Percentiles rank a stretch among this genome's conserved stretches.
Evolutionary conservation across 179 eudicot genomes (phyloP).

Genomic region (Beta lomatogona): DNA sequence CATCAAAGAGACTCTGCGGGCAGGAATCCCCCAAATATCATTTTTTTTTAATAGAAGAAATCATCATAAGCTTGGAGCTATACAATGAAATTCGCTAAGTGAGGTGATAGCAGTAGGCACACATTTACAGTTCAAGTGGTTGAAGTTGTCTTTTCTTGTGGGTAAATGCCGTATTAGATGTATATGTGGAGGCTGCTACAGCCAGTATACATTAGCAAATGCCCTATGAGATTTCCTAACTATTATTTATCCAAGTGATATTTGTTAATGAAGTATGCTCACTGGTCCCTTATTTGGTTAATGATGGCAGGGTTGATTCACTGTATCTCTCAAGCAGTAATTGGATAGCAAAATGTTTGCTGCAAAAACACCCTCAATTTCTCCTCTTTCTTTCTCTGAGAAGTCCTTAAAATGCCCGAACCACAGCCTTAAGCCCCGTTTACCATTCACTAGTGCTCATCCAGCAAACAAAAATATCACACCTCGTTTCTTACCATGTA

Average conservation of each 20-base stretch:
- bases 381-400: slow-evolving; percentile 23
- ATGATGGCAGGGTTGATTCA: slow-evolving; percentile 8
- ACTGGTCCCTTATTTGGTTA: background rate
- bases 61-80: background rate
- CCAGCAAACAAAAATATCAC: slow-evolving; percentile 18
- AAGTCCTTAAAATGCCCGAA: slow-evolving; percentile 25
- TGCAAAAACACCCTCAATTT: slow-evolving; percentile 27
- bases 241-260: background rate
- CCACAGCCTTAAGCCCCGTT: slow-evolving; percentile 14
- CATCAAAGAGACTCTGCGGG: background rate
- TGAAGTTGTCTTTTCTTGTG: background rate
- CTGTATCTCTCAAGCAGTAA: background rate
- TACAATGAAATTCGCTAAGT: background rate
- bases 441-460: slow-evolving; percentile 16
- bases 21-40: too few relatives aligned
- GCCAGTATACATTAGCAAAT: too few relatives aligned
- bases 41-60: background rate
- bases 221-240: too few relatives aligned
- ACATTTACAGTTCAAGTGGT: background rate
- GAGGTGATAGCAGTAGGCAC: background rate
- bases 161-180: background rate
- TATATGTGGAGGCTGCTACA: background rate
- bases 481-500: slow-evolving; percentile 3
- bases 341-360: slow-evolving; percentile 31
- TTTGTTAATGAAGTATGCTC: background rate